These are phyloP conservation scores for Suillus occidentalis DNA, from an alignment of 768 basidiomycete genomes.

Conservation along the genomic window DNA sequence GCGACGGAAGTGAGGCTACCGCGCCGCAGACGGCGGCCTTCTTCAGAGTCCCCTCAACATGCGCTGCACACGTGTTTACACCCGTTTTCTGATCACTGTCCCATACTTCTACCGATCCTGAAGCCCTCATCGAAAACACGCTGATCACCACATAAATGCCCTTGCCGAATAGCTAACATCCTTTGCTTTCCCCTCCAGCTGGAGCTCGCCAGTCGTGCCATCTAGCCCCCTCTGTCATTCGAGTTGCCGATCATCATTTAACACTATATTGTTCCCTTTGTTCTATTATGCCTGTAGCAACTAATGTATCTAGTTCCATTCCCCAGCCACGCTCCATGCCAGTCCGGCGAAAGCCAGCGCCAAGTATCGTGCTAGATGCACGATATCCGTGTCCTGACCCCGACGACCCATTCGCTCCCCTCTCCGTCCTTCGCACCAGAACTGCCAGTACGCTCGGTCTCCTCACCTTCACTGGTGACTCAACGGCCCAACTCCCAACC, in stretches of 20 bases:
- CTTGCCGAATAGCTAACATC: slow-evolving; percentile 11
- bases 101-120: slow-evolving; percentile 4
- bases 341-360: slow-evolving; percentile 55
- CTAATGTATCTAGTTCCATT: slow-evolving; percentile 23
- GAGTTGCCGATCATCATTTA: slow-evolving; percentile 12
- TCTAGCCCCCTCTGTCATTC: slow-evolving; percentile 10
- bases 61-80: slow-evolving; percentile 9
- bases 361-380: slow-evolving; percentile 47
- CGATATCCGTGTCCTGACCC: slow-evolving; percentile 71
- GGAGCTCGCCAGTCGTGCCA: slow-evolving; percentile 11
- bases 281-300: slow-evolving; percentile 32
- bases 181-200: slow-evolving; percentile 17
- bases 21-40: slow-evolving; percentile 14
- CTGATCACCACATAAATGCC: slow-evolving; percentile 33
- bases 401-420: slow-evolving; percentile 66
- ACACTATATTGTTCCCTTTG: slow-evolving; percentile 11
- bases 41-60: slow-evolving; percentile 11
- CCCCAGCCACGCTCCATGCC: slow-evolving; percentile 20
- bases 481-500: slow-evolving; percentile 31
- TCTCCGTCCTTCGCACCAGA: slow-evolving; percentile 62
- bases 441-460: slow-evolving; percentile 44
- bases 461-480: slow-evolving; percentile 30
- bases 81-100: slow-evolving; percentile 16
- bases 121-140: slow-evolving; percentile 37
- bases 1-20: slow-evolving; percentile 31